These are phyloP conservation scores for Arabidopsis suecica DNA, from an alignment of 345 rosid species.

Conservation along the genomic window DNA sequence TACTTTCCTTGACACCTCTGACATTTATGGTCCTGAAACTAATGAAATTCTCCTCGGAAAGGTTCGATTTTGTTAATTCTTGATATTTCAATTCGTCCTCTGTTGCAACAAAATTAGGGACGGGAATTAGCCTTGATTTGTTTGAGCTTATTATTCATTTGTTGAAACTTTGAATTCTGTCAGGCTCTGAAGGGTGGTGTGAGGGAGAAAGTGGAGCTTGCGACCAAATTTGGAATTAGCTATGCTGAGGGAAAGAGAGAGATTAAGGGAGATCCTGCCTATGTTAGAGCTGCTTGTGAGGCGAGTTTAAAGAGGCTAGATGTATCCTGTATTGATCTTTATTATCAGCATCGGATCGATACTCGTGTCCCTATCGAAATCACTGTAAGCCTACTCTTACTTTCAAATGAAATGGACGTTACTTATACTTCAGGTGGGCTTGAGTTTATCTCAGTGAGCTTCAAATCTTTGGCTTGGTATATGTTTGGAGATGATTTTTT, in stretches of 20 bases:
- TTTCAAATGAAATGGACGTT: neutral
- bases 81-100: neutral
- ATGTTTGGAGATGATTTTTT: neutral
- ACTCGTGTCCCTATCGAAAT: constrained; percentile 59
- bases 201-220: constrained; percentile 58
- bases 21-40: constrained; percentile 46
- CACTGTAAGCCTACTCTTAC: constrained; percentile 47
- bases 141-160: neutral
- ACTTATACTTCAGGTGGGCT: neutral
- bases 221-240: constrained; percentile 53
- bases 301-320: constrained; percentile 64
- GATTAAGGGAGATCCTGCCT: constrained; percentile 54
- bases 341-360: constrained; percentile 65
- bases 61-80: constrained; percentile 26
- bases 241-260: constrained; percentile 37
- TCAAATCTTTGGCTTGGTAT: neutral
- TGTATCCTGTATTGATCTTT: constrained; percentile 60
- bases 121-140: neutral
- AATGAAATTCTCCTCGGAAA: constrained; percentile 49
- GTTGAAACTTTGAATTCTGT: neutral
- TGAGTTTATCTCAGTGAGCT: neutral
- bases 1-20: constrained; percentile 54
- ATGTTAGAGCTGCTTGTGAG: constrained; percentile 63
- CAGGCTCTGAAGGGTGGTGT: constrained; percentile 56
- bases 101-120: neutral